phyloP scores from a whole-genome alignment of 495 filamentous ascomycete genomes.

The Penicillium ochrochloron region DNA sequence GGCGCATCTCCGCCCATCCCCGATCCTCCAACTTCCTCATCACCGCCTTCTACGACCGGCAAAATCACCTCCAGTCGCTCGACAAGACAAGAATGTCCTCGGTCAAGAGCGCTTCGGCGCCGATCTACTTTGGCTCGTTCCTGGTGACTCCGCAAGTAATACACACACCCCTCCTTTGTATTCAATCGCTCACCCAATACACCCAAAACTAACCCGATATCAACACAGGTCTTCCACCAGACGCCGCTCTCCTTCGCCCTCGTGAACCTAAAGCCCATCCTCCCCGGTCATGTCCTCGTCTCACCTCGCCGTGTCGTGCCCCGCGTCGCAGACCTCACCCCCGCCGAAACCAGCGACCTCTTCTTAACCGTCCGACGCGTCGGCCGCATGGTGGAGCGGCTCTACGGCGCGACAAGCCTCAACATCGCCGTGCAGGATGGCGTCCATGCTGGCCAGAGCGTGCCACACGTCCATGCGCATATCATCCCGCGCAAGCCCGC shows the following conservation, averaged over 20 bases:
- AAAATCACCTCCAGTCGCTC: constrained; percentile 4
- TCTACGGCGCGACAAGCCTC: constrained; percentile 69
- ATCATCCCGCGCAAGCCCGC: constrained; percentile 75
- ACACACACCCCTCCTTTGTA: not conserved
- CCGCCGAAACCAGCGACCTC: constrained; percentile 77
- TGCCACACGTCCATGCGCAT: constrained; percentile 91
- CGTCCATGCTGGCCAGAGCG: constrained; percentile 82
- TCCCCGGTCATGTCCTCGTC: constrained; percentile 92
- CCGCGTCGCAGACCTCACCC: constrained; percentile 75
- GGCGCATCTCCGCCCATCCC: constrained; percentile 12
- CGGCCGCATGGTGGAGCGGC: constrained; percentile 72
- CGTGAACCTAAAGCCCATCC: constrained; percentile 92
- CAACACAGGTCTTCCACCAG: constrained; percentile 74
- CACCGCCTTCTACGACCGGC: not conserved
- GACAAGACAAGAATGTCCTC: constrained; percentile 23
- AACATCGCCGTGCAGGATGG: constrained; percentile 97
- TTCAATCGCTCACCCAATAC: constrained; percentile 1
- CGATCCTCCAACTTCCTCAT: not conserved
- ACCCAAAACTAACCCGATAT: constrained; percentile 8
- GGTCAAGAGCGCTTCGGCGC: constrained; percentile 35
- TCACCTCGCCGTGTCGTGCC: constrained; percentile 61
- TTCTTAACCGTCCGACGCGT: constrained; percentile 84
- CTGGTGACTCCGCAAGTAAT: constrained; percentile 51
- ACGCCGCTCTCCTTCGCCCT: constrained; percentile 81
- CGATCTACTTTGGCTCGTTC: constrained; percentile 53